Evolutionary conservation across 2,329 filamentous ascomycete genomes (phyloP).

Genomic region (Penicillium concentricum): DNA sequence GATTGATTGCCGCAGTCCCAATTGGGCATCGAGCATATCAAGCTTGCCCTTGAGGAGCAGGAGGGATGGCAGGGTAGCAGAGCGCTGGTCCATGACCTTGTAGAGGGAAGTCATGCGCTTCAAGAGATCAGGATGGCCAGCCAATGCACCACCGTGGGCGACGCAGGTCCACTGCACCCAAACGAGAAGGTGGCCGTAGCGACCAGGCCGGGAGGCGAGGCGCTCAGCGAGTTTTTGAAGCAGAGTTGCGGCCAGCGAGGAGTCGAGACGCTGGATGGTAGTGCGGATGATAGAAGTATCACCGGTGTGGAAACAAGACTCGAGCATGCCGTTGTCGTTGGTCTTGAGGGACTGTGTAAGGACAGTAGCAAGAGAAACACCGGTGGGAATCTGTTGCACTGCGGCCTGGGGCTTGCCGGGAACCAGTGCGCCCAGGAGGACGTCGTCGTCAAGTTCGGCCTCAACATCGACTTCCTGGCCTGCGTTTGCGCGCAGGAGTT

Average conservation of each 20-base stretch:
- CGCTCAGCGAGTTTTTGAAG: slow-evolving; percentile 83
- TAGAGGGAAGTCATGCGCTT: slow-evolving; percentile 75
- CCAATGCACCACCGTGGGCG: slow-evolving; percentile 86
- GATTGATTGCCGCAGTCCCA: slow-evolving; percentile 73
- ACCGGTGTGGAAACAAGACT: slow-evolving; percentile 82
- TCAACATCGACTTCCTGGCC: slow-evolving; percentile 74
- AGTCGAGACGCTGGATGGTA: slow-evolving; percentile 89
- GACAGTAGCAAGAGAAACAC: slow-evolving; percentile 85
- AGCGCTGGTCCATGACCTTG: slow-evolving; percentile 82
- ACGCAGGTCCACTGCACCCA: slow-evolving; percentile 97
- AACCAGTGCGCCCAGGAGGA: slow-evolving; percentile 46
- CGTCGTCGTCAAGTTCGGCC: slow-evolving; percentile 48
- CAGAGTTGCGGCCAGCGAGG: slow-evolving; percentile 73
- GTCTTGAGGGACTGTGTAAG: slow-evolving; percentile 89
- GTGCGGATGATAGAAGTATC: slow-evolving; percentile 76
- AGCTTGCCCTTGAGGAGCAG: slow-evolving; percentile 91
- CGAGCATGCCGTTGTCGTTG: slow-evolving; percentile 84
- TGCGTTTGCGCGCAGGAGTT: slow-evolving; percentile 70
- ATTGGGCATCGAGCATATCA: slow-evolving; percentile 88
- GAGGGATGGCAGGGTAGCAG: slow-evolving; percentile 76
- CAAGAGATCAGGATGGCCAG: slow-evolving; percentile 79
- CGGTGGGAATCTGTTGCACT: slow-evolving; percentile 61
- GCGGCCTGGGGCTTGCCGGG: slow-evolving; percentile 47
- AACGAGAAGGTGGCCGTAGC: slow-evolving; percentile 84
- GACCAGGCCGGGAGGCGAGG: slow-evolving; percentile 80